Evolutionary conservation across 2,329 filamentous ascomycete genomes (phyloP), one percentile per base, ranked within the genome.

Genomic region (Calonectria crousiana): DNA sequence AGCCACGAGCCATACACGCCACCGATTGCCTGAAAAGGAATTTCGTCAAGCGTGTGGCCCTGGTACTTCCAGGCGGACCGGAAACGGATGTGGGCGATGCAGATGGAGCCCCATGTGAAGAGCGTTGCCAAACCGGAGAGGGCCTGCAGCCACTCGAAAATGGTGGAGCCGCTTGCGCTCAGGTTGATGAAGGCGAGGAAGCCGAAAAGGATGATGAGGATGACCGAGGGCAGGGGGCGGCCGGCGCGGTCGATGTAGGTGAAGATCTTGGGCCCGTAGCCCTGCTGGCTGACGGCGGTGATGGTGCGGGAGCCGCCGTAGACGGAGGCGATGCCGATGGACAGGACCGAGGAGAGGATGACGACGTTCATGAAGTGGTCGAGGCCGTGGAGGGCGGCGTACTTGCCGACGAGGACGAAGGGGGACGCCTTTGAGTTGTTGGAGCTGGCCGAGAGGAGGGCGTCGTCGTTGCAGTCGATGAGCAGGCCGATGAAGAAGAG

Each of bases 41-140:
- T 88, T 82, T 93, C 91, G 49, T 92, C 90, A 9, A 92, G 82
- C 5, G 86, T 88, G 81, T 89, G 90, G 51, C 91, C 91, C 72
- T 92, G 87, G 41, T 83, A 80, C 47, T 82, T 84, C 92, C 91
- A 93, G 0, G 90, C 92, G 16, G 81, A 78, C 41, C 92, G 90
- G 88, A 93, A 93, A 36, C 91, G 90, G 81, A 93, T 92, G 80
- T 93, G 91, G 1, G 73, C 68, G 18, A 92, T 82, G 81, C 90
- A 92, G 78, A 93, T 92, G 68, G 88, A 90, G 34, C 87, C 90
- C 91, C 91, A 93, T 34, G 91, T 89, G 82, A 92, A 93, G 70
- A 93, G 87, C 47, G 89, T 88, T 18, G 89, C 88, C 14, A 93
- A 87, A 74, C 90, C 91, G 4, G 91, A 92, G 10, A 93, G 85